These are phyloP conservation scores for Colletotrichum tamarilloi DNA, from an alignment of 2,329 filamentous ascomycete genomes.

Conservation along the genomic window DNA sequence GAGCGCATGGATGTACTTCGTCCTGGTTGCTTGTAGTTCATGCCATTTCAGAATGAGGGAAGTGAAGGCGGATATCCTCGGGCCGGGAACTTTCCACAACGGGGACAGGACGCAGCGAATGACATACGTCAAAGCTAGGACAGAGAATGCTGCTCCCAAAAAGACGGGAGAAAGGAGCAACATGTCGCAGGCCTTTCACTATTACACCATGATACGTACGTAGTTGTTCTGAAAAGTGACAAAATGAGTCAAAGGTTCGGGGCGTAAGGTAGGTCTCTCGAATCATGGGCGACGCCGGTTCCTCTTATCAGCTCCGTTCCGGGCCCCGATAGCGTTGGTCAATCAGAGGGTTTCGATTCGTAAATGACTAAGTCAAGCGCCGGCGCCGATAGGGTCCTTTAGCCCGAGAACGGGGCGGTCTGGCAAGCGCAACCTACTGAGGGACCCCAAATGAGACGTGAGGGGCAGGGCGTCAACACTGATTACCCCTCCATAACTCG, in stretches of 20 bases:
- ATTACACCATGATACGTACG: not conserved
- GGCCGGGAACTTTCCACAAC: conserved; percentile 59
- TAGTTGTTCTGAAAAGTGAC: not conserved
- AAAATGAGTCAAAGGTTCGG: not conserved
- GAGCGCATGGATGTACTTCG: conserved; percentile 65
- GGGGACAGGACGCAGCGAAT: conserved; percentile 47
- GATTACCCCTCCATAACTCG: conserved; percentile 7
- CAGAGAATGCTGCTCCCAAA: conserved; percentile 22
- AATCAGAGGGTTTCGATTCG: conserved; percentile 29
- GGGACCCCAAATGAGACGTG: conserved; percentile 10
- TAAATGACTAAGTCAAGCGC: conserved; percentile 17
- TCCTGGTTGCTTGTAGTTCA: conserved; percentile 64
- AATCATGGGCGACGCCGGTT: conserved; percentile 9
- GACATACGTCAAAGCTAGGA: conserved; percentile 30
- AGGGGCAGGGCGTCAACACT: conserved; percentile 13
- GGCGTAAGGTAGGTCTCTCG: not conserved
- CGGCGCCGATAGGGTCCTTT: conserved; percentile 9
- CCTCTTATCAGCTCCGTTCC: conserved; percentile 31
- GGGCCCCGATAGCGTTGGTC: conserved; percentile 13
- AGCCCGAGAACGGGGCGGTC: not conserved
- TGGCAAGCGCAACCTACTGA: conserved; percentile 8
- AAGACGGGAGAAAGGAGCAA: conserved; percentile 37
- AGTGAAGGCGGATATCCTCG: conserved; percentile 59
- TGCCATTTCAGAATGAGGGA: conserved; percentile 65
- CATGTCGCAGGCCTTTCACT: conserved; percentile 20